These are phyloP conservation scores for Chiua sp. DNA, from an alignment of 1,284 basidiomycete genomes.

Conservation along the genomic window DNA sequence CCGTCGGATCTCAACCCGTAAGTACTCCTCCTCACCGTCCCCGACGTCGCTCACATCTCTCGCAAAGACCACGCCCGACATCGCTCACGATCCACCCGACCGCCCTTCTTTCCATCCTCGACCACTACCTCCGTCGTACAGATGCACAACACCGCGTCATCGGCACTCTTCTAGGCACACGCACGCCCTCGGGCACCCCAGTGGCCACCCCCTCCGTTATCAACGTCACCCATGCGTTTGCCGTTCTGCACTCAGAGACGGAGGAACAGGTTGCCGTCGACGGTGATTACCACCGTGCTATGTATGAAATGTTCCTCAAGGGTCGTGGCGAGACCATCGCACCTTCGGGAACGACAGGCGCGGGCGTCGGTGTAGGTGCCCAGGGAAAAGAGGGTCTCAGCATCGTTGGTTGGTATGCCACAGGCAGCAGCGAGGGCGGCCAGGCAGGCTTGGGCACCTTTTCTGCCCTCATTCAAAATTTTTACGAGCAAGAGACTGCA, in stretches of 20 bases:
- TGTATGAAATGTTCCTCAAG: slow-evolving; percentile 91
- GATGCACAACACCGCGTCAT: slow-evolving; percentile 90
- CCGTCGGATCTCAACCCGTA: slow-evolving; percentile 45
- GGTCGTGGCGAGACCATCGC: slow-evolving; percentile 67
- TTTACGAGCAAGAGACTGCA: slow-evolving; percentile 92
- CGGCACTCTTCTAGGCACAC: slow-evolving; percentile 91
- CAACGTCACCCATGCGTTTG: slow-evolving; percentile 85
- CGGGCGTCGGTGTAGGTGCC: slow-evolving; percentile 23
- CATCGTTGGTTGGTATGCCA: slow-evolving; percentile 87
- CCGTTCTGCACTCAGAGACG: slow-evolving; percentile 91
- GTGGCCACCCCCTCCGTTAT: slow-evolving; percentile 36
- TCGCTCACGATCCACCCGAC: slow-evolving; percentile 90
- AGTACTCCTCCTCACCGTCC: slow-evolving; percentile 21
- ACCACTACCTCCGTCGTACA: slow-evolving; percentile 94
- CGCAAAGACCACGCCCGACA: slow-evolving; percentile 64
- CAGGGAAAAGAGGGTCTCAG: slow-evolving; percentile 54
- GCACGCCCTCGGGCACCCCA: slow-evolving; percentile 60
- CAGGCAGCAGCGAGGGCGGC: slow-evolving; percentile 27
- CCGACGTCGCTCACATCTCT: slow-evolving; percentile 38
- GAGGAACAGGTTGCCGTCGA: slow-evolving; percentile 94
- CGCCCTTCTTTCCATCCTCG: slow-evolving; percentile 94
- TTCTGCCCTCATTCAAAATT: slow-evolving; percentile 98
- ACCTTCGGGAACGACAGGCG: slow-evolving; percentile 15
- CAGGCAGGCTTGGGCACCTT: slow-evolving; percentile 89
- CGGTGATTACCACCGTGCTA: slow-evolving; percentile 94